Evolutionary conservation across 306 rosid genomes (phyloP).

Genomic region (Fagus sylvatica): DNA sequence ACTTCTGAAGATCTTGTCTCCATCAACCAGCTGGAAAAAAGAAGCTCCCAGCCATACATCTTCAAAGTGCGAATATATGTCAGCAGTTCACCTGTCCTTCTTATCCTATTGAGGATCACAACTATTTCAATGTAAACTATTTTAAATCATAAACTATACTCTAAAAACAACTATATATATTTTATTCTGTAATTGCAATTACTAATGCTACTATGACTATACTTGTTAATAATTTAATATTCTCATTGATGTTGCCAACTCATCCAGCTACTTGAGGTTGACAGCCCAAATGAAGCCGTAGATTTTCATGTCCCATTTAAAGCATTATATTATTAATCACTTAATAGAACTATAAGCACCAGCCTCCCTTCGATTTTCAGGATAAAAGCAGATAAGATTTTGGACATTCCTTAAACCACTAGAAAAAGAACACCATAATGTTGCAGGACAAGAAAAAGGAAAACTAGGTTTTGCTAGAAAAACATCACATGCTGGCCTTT

Average conservation of each 20-base stretch:
- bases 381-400: neutral
- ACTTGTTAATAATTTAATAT: neutral
- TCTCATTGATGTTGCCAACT: neutral
- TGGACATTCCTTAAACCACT: neutral
- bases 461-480: neutral
- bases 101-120: constrained; percentile 55
- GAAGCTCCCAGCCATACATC: constrained; percentile 94
- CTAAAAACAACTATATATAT: neutral
- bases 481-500: neutral
- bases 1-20: constrained; percentile 86
- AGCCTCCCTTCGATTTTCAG: neutral
- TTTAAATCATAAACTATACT: neutral
- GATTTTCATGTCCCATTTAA: neutral
- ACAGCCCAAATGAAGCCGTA: neutral
- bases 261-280: neutral
- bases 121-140: neutral
- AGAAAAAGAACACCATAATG: neutral
- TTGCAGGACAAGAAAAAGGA: neutral
- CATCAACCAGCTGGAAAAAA: constrained; percentile 92
- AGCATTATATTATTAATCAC: neutral
- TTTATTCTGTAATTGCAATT: neutral
- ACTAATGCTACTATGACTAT: neutral
- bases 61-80: constrained; percentile 84
- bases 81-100: constrained; percentile 87
- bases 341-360: neutral